Evolutionary conservation across 129 eudicot species (phyloP), one percentile per base, ranked within the genome.

Genomic region (Flaveria sonorensis): DNA sequence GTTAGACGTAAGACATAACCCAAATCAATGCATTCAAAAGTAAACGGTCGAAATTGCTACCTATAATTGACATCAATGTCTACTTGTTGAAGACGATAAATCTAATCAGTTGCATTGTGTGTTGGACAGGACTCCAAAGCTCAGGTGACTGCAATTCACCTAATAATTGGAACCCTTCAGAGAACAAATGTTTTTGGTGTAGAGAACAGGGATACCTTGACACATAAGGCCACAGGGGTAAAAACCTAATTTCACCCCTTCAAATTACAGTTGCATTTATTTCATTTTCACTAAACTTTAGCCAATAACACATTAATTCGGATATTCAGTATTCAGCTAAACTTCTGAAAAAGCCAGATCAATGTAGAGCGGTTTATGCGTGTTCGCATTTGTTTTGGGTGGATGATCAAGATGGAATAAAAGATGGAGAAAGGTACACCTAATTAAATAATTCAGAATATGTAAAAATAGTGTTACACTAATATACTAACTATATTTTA

Each of bases 191-290:
- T 94, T 26, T 94, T 94, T 82, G 97, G 99, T 20, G 87, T 91
- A 57, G 99, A 94, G 84, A 94, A 91, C 75, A 83, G 99, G 79
- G 99, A 94, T 72, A 94, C 99, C 53, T 81, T 94, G 55, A 94
- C 99, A 40, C 99, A 94, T 76, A 94, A 94, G 80, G 99, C 99
- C 74, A 94, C 99, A 60, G 99, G 99, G 99, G 99, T 94, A 94
- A 77, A 10, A 3, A 57, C 28, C 24, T 51, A 48, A 50, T 79
- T 47, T 61, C 52, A 63, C 21, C 24, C 20, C 65, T 30, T 30
- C 36, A 30, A 30, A 30, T 30, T 30, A 30, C 36, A 30, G 16
- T 70, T 32, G 18, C 19, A 24, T 36, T 61, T n/a, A 20, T 73
- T 30, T 47, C 16, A 1, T 68, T 43, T 21, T 39, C n/a, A 65